Evolutionary conservation across 345 rosid genomes (phyloP).

Genomic region (Brassica juncea): DNA sequence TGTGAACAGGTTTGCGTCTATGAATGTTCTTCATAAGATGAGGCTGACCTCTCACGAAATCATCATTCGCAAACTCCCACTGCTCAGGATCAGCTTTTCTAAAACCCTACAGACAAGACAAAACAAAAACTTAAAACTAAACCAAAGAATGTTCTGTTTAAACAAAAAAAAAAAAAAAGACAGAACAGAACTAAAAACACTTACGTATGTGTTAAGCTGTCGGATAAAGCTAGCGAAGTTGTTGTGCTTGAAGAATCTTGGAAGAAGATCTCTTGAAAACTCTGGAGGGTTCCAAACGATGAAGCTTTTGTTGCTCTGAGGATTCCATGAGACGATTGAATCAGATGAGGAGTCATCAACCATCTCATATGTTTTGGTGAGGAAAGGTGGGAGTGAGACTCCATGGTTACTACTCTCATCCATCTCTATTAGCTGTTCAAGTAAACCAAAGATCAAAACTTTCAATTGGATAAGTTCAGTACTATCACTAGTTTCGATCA

Average conservation of each 20-base stretch:
- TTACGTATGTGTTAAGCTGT: conserved; percentile 94
- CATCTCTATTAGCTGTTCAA: conserved; percentile 47
- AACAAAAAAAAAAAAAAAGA: neutral
- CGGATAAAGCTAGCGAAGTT: conserved; percentile 96
- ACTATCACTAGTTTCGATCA: conserved; percentile 9
- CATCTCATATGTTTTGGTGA: conserved; percentile 84
- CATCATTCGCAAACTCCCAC: conserved; percentile 96
- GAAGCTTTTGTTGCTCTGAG: conserved; percentile 63
- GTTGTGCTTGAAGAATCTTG: conserved; percentile 84
- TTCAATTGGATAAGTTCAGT: neutral
- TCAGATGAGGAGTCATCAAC: conserved; percentile 80
- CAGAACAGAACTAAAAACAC: conserved; percentile 20
- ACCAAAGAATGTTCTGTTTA: neutral
- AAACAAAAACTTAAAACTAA: neutral
- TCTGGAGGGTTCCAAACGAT: conserved; percentile 83
- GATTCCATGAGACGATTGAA: conserved; percentile 79
- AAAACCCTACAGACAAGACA: conserved; percentile 61
- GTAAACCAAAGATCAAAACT: neutral
- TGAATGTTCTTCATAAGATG: conserved; percentile 84
- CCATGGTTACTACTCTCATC: conserved; percentile 56
- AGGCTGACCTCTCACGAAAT: conserved; percentile 80
- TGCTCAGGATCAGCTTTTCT: conserved; percentile 87
- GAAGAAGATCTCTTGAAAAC: conserved; percentile 76
- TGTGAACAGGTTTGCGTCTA: conserved; percentile 88
- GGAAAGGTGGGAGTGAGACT: conserved; percentile 92